A percentile compares a stretch with the other conserved stretches of the same genome.
Evolutionary conservation across 768 basidiomycete species (phyloP).

Genomic region (Collybiopsis confluens): DNA sequence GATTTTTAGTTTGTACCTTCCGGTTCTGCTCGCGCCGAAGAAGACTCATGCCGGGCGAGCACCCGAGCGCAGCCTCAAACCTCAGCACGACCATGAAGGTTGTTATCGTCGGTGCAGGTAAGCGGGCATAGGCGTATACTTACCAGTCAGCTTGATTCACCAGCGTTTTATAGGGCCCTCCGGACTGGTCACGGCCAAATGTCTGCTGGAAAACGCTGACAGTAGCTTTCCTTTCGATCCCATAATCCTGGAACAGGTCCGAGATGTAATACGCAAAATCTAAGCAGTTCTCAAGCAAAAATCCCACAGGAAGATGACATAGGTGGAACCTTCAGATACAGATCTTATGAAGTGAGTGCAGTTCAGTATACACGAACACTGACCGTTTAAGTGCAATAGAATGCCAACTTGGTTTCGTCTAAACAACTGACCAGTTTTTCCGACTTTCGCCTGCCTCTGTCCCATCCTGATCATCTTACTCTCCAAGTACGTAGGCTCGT

Average conservation of each 20-base stretch:
- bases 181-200: conserved; percentile 46
- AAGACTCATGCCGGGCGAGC: too few relatives aligned
- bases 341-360: conserved; percentile 37
- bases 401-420: conserved; percentile 47
- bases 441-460: conserved; percentile 49
- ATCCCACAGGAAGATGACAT: conserved; percentile 31
- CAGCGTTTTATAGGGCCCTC: too few relatives aligned
- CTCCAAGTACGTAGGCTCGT: conserved; percentile 25
- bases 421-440: conserved; percentile 60
- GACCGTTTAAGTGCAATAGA: conserved; percentile 23
- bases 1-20: too few relatives aligned
- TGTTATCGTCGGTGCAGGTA: conserved; percentile 36
- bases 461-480: conserved; percentile 44
- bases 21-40: too few relatives aligned
- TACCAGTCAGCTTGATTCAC: too few relatives aligned
- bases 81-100: conserved; percentile 25
- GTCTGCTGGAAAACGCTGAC: conserved; percentile 36
- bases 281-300: not conserved
- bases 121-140: too few relatives aligned
- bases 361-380: not conserved
- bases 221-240: conserved; percentile 42
- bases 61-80: too few relatives aligned
- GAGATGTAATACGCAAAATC: not conserved
- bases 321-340: conserved; percentile 50
- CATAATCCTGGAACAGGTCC: conserved; percentile 36